Percentiles rank a stretch among this genome's conserved stretches.
Evolutionary conservation across 2,329 filamentous ascomycete species (phyloP).

Genomic region (Fusarium hostae): DNA sequence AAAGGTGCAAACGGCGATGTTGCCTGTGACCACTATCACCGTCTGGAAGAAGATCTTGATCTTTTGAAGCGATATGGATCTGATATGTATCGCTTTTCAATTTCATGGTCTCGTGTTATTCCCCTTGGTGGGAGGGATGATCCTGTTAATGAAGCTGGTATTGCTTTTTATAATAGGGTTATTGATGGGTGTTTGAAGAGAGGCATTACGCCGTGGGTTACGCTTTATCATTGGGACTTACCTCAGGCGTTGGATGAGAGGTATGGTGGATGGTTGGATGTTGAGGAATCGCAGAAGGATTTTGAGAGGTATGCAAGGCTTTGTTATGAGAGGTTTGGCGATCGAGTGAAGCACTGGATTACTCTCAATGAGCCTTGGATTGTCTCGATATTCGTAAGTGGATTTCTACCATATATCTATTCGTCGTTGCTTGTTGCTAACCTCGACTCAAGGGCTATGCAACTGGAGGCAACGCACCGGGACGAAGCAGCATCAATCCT

Average conservation of each 20-base stretch:
- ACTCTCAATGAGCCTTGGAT: slow-evolving; percentile 55
- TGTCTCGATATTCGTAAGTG: slow-evolving; percentile 48
- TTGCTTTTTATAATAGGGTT: slow-evolving; percentile 69
- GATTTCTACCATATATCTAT: too few relatives aligned
- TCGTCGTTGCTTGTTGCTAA: too few relatives aligned
- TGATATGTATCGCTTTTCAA: slow-evolving; percentile 71
- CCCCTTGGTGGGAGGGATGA: slow-evolving; percentile 72
- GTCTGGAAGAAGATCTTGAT: slow-evolving; percentile 64
- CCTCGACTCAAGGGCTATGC: slow-evolving; percentile 41
- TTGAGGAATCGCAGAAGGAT: slow-evolving; percentile 47
- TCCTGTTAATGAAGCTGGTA: slow-evolving; percentile 69
- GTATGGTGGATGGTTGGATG: slow-evolving; percentile 51
- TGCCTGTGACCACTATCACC: slow-evolving; percentile 57
- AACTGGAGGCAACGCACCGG: slow-evolving; percentile 51
- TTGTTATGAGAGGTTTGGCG: slow-evolving; percentile 55
- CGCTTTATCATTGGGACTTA: slow-evolving; percentile 73
- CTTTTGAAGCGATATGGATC: slow-evolving; percentile 68
- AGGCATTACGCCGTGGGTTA: slow-evolving; percentile 70
- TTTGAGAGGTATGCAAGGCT: slow-evolving; percentile 52
- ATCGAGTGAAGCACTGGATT: slow-evolving; percentile 53
- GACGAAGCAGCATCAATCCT: slow-evolving; percentile 44
- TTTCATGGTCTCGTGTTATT: slow-evolving; percentile 74
- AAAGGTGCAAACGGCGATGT: slow-evolving; percentile 59
- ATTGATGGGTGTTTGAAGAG: slow-evolving; percentile 67
- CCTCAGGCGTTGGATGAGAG: slow-evolving; percentile 51